Conservation (phyloP, 768 basidiomycete genomes). For the Solioccasus polychromus region DNA sequence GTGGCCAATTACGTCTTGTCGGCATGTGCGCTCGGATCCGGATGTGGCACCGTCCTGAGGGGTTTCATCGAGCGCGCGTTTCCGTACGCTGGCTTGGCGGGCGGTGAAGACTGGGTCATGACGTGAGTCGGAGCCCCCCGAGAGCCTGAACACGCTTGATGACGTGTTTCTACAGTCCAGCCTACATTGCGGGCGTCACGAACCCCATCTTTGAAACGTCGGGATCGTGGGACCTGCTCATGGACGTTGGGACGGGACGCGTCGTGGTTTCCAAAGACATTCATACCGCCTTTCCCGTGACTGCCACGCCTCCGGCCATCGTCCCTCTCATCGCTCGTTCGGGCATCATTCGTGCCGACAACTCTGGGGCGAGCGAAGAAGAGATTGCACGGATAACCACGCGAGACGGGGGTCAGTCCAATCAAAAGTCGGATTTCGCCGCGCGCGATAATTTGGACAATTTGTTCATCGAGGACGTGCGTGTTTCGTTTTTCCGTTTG, state of each 20-base stretch:
- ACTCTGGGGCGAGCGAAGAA: slow-evolving; percentile 62
- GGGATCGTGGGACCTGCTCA: slow-evolving; percentile 88
- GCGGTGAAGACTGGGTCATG: slow-evolving; percentile 85
- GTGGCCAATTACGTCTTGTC: slow-evolving; percentile 91
- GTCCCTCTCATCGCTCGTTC: slow-evolving; percentile 50
- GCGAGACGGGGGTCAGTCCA: slow-evolving; percentile 51
- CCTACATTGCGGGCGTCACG: slow-evolving; percentile 95
- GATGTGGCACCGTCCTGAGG: slow-evolving; percentile 78
- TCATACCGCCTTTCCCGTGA: slow-evolving; percentile 50
- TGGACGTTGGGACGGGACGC: slow-evolving; percentile 84
- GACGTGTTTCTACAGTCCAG: slow-evolving; percentile 52
- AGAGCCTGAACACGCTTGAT: slow-evolving; percentile 2
- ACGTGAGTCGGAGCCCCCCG: slow-evolving; percentile 51
- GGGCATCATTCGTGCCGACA: slow-evolving; percentile 64
- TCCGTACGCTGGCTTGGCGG: slow-evolving; percentile 90
- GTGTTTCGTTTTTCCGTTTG: slow-evolving; percentile 22
- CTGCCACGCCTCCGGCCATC: slow-evolving; percentile 38
- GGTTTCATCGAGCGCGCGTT: slow-evolving; percentile 92
- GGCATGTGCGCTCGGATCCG: slow-evolving; percentile 90
- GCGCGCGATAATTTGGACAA: slow-evolving; percentile 72
- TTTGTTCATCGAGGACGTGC: slow-evolving; percentile 90
- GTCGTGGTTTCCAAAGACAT: slow-evolving; percentile 91
- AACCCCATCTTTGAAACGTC: slow-evolving; percentile 94
- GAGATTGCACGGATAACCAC: slow-evolving; percentile 57
- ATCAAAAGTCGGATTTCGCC: slow-evolving; percentile 49